Evolutionary conservation across 2,329 filamentous ascomycete species (phyloP), one percentile per base, ranked within the genome.

Genomic region (Arachnomyces sp.): DNA sequence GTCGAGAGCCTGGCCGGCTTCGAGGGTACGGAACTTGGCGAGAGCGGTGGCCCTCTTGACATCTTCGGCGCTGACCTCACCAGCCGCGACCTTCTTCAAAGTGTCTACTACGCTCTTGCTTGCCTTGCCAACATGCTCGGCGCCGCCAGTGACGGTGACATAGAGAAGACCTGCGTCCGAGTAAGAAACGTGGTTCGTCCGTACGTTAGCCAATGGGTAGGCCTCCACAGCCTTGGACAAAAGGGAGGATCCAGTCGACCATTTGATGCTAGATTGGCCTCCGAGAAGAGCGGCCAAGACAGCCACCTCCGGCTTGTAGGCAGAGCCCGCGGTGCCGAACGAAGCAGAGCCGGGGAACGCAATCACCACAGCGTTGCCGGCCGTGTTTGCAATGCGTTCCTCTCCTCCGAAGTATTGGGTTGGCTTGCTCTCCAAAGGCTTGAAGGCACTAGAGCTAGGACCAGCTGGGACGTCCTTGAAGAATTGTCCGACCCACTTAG

Each of bases 351-450:
- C 89, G 43, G 88, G 84, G 82, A 98, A 96, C 48, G 80, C 92
- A 59, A 98, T 79, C 52, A 94, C 84, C 54, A 94, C 64, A 32
- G 88, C 76, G 70, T 94, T 95, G 52, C 85, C 83, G 49, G 73
- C 72, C 44, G 72, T 73, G 65, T 87, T 84, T 49, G 84, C 74
- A 52, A 84, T 84, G 54, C 92, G 86, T 72, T 94, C 86, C 74
- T 98, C 88, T 60, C 92, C 93, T 64, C 92, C 92, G 59, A 79
- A 84, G 79, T 96, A 98, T 68, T 89, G 92, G 61, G 79, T 77
- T 49, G 83, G 72, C 51, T 77, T 66, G 46, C 71, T 69, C 60
- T 78, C 74, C 48, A 83, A 67, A 31, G 68, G 55, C 51, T 74
- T 65, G 55, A 72, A 68, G 58, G 69, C 66, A 52, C 67, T 64